Percentiles rank a stretch among this genome's conserved stretches.
Evolutionary conservation across 2,329 filamentous ascomycete genomes (phyloP).

Genomic region (Bipolaris cookei): DNA sequence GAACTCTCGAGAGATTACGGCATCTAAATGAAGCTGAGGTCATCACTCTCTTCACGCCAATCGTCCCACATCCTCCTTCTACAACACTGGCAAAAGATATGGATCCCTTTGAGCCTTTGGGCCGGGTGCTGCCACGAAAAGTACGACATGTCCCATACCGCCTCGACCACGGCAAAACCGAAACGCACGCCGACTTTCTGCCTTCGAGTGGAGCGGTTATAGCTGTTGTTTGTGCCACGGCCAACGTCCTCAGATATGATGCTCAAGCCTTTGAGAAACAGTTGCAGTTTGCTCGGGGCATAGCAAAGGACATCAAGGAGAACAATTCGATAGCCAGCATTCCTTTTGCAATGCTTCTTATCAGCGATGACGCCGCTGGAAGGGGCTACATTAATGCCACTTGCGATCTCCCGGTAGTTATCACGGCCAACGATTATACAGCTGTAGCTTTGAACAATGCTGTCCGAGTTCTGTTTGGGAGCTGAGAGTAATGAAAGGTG

Average conservation of each 20-base stretch:
- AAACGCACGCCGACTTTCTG: constrained; percentile 68
- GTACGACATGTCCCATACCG: constrained; percentile 77
- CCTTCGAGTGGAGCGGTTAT: constrained; percentile 65
- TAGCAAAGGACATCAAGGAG: constrained; percentile 25
- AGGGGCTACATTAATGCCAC: constrained; percentile 30
- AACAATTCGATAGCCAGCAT: constrained; percentile 23
- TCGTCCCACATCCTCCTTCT: constrained; percentile 58
- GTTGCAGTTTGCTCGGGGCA: constrained; percentile 36
- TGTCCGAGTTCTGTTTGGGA: constrained; percentile 37
- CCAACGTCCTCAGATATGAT: constrained; percentile 34
- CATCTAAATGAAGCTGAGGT: constrained; percentile 48
- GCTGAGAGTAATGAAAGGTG: neutral
- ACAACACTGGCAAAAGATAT: constrained; percentile 50
- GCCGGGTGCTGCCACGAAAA: constrained; percentile 65
- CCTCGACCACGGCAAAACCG: constrained; percentile 67
- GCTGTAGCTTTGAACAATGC: constrained; percentile 34
- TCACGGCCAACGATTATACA: constrained; percentile 40
- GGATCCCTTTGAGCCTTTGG: constrained; percentile 77
- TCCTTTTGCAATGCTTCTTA: constrained; percentile 38
- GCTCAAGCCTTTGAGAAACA: constrained; percentile 40
- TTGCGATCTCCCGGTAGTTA: constrained; percentile 36
- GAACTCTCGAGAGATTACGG: constrained; percentile 36
- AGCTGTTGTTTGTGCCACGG: constrained; percentile 58
- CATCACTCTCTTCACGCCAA: constrained; percentile 57
- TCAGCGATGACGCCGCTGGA: constrained; percentile 25